phyloP scores from a whole-genome alignment of 441 rosid species.

The Melastoma candidum region DNA sequence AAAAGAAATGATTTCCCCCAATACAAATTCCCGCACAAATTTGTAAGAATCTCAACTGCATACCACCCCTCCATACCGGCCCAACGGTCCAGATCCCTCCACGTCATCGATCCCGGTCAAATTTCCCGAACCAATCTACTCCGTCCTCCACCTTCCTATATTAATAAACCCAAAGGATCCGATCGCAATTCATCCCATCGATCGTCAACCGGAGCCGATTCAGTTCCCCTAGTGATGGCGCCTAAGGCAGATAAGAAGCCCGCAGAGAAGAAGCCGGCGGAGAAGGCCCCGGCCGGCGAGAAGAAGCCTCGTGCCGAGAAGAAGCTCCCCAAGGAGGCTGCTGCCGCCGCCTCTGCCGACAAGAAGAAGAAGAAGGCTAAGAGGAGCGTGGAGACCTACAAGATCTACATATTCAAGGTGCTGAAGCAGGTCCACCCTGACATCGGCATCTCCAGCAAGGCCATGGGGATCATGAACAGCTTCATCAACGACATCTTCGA shows the following conservation, averaged over 20 bases:
- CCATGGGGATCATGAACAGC: slow-evolving; percentile 15
- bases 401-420: slow-evolving; percentile 14
- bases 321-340: slow-evolving; percentile 19
- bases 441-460: slow-evolving; percentile 16
- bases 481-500: slow-evolving; percentile 17
- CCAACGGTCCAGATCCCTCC: too few relatives aligned
- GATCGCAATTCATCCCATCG: too few relatives aligned
- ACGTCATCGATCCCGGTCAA: too few relatives aligned
- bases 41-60: too few relatives aligned
- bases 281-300: slow-evolving; percentile 17
- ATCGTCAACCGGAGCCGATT: too few relatives aligned
- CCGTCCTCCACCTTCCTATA: too few relatives aligned
- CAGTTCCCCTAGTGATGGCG: not conserved
- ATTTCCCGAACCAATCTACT: too few relatives aligned
- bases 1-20: too few relatives aligned
- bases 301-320: slow-evolving; percentile 13
- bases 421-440: slow-evolving; percentile 14
- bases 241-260: slow-evolving; percentile 15
- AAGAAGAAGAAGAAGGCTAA: slow-evolving; percentile 14
- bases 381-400: slow-evolving; percentile 15
- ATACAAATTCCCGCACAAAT: too few relatives aligned
- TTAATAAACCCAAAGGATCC: too few relatives aligned
- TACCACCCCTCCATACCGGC: too few relatives aligned
- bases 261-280: slow-evolving; percentile 20
- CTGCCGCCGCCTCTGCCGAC: slow-evolving; percentile 13